phyloP scores from a whole-genome alignment of 306 rosid genomes.

The Glycyrrhiza uralensis region DNA sequence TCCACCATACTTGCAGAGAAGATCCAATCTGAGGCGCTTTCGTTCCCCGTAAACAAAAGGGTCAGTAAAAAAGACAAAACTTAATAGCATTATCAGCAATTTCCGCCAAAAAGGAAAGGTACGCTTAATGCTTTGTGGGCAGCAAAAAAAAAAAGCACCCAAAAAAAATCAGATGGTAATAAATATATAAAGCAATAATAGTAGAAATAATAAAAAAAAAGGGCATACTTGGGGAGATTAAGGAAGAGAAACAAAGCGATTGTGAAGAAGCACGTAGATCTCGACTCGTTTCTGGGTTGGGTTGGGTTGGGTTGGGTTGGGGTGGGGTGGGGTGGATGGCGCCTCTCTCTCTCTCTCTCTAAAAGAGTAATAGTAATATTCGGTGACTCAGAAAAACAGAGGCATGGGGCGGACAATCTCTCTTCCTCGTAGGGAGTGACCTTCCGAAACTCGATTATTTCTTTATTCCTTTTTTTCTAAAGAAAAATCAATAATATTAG shows the following conservation, averaged over 20 bases:
- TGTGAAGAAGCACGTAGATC: slow-evolving; percentile 30
- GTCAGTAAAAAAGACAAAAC: background rate
- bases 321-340: no score
- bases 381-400: background rate
- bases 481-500: background rate
- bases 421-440: slow-evolving; percentile 22
- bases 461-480: background rate
- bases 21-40: slow-evolving; percentile 33
- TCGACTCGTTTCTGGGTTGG: slow-evolving; percentile 28
- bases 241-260: slow-evolving; percentile 9
- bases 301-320: background rate
- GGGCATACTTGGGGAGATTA: slow-evolving; percentile 21
- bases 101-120: background rate
- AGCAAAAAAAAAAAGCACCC: background rate
- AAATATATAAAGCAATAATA: background rate
- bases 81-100: slow-evolving; percentile 5
- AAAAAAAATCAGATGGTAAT: background rate
- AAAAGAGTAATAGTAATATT: background rate
- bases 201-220: background rate
- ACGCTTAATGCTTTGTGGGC: background rate
- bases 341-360: background rate
- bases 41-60: background rate
- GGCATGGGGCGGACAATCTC: slow-evolving; percentile 18
- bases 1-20: slow-evolving; percentile 12
- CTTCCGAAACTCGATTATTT: background rate